Percentiles rank a stretch among this genome's conserved stretches.
These are phyloP conservation scores for Ilex paraguariensis DNA, from an alignment of 305 asterid genomes.

Conservation along the genomic window DNA sequence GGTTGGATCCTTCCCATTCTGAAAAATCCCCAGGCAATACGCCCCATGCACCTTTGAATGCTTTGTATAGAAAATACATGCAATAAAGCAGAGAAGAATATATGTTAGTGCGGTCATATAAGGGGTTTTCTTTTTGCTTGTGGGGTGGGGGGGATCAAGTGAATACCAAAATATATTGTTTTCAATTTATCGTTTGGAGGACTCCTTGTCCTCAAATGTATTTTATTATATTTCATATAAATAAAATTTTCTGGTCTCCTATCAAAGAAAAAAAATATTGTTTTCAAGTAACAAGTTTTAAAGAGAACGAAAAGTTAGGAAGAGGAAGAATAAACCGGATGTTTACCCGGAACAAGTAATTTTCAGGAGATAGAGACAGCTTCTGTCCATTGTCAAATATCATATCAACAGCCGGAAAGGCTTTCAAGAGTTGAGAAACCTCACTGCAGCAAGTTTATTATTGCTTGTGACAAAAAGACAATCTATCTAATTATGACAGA, in stretches of 20 bases:
- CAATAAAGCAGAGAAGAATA: conserved; percentile 7
- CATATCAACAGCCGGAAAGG: conserved; percentile 87
- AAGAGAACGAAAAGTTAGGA: not conserved
- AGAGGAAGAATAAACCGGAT: conserved; percentile 16
- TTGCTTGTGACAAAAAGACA: conserved; percentile 18
- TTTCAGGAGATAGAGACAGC: conserved; percentile 83
- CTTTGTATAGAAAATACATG: conserved; percentile 24
- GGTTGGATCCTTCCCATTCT: conserved; percentile 91
- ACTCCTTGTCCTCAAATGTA: too few species aligned
- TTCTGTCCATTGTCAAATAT: conserved; percentile 76
- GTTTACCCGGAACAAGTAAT: conserved; percentile 90
- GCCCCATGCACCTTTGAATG: conserved; percentile 90
- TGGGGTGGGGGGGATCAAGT: not conserved
- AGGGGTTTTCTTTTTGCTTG: too few species aligned
- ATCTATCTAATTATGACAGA: not conserved
- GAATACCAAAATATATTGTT: too few species aligned
- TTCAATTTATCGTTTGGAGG: too few species aligned
- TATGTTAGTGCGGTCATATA: conserved; percentile 4
- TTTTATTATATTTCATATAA: too few species aligned
- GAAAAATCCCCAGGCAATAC: conserved; percentile 94
- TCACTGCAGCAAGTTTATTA: conserved; percentile 50
- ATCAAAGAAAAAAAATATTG: not conserved
- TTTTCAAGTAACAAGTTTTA: too few species aligned
- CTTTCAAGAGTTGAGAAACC: conserved; percentile 51
- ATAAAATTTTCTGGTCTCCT: not conserved